phyloP scores from a whole-genome alignment of 2,329 filamentous ascomycete species.

The Epichloe bromicola region DNA sequence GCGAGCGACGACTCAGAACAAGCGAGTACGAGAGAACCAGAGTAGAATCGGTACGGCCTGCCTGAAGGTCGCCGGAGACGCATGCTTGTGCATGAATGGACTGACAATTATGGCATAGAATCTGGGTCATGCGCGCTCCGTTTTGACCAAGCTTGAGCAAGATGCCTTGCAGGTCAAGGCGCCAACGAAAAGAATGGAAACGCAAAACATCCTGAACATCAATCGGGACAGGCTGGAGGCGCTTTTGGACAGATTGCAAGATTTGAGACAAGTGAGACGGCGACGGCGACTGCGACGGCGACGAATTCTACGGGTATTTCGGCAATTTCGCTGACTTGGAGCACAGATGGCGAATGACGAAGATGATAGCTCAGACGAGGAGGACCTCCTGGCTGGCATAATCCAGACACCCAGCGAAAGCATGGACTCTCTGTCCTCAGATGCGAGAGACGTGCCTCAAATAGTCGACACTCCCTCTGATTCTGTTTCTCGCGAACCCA shows the following conservation, averaged over 20 bases:
- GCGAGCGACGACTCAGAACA: conserved; percentile 41
- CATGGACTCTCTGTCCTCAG: conserved; percentile 26
- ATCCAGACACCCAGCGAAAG: conserved; percentile 43
- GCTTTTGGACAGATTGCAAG: conserved; percentile 51
- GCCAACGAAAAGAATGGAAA: conserved; percentile 42
- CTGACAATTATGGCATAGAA: conserved; percentile 34
- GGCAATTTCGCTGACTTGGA: conserved; percentile 6
- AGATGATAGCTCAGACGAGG: conserved; percentile 36
- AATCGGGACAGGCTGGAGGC: conserved; percentile 56
- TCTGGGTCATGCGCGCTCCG: conserved; percentile 54
- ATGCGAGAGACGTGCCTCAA: conserved; percentile 10
- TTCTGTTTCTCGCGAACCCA: conserved; percentile 3
- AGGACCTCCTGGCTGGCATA: conserved; percentile 43
- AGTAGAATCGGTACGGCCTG: conserved; percentile 29
- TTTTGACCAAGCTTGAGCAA: conserved; percentile 60
- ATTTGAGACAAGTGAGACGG: conserved; percentile 47
- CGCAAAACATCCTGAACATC: conserved; percentile 48
- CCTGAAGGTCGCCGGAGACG: neutral
- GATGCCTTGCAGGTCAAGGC: conserved; percentile 47
- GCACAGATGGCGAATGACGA: conserved; percentile 22
- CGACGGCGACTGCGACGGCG: neutral
- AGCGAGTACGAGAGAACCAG: conserved; percentile 51
- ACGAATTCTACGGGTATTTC: neutral
- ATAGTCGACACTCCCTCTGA: conserved; percentile 10
- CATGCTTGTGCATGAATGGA: neutral